Evolutionary conservation across 108 stramenopile genomes (phyloP), one percentile per base, ranked within the genome.

Genomic region (Bacterosira constricta): DNA sequence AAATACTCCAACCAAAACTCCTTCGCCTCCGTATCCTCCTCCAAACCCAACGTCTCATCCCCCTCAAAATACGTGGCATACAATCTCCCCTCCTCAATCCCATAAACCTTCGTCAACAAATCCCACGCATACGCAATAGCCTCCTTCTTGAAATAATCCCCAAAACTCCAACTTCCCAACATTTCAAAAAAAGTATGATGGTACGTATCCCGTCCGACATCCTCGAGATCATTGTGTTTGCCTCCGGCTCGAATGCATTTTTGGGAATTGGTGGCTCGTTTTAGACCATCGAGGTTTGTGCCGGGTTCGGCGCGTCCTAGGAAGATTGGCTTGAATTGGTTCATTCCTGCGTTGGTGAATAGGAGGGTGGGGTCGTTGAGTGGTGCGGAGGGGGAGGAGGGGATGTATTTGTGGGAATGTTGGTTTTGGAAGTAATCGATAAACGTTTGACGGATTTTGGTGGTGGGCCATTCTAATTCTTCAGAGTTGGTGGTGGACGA

Each of bases 141-240:
- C 57, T 98, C 87, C 74, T 97, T 80, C 76, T 97, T 96, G 79
- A 97, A 99, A 77, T 96, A 97, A 75, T 89, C 86, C 25, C 96
- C 97, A 79, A 99, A 99, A 12, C 82, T 84, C 98, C 98, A 99
- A 39, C 80, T 85, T 1, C 98, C 98, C 25, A 99, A 74, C 99
- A 99, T 99, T 77, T 99, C 98, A 81, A 99, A 99, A 71, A 98
- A 99, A 1, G 99, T 99, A 73, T 99, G 99, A 85, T 99, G 99
- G 74, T 99, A 99, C 11, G 94, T 93, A 80, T 99, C 99, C 50
- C 88, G 83, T 9, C 99, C 99, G 0, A 99, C 98, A 80, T 99
- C 99, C 52, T 99, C 99, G 37, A 99, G 85, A 84, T 99, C 99
- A 75, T 99, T 99, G 81, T 99, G 99, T 75, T 99, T 99, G 26